Evolutionary conservation across 1,284 basidiomycete species (phyloP).

Genomic region (Microstroma glucosiphilum): DNA sequence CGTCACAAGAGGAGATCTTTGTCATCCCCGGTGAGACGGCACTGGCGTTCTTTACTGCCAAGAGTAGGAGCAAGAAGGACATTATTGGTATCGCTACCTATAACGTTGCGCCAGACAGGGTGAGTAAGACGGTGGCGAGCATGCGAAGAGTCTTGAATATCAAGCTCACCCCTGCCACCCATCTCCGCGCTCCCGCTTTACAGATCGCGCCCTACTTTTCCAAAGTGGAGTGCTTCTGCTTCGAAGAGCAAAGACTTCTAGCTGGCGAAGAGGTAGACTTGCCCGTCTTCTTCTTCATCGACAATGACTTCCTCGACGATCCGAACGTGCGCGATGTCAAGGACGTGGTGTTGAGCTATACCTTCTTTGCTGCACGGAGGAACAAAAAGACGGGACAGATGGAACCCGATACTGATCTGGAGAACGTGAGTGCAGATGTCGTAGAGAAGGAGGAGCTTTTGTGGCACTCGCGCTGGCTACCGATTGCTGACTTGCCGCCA

Average conservation of each 20-base stretch:
- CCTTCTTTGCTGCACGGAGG: constrained; percentile 73
- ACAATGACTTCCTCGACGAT: constrained; percentile 90
- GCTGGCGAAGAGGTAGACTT: constrained; percentile 97
- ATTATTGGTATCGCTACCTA: constrained; percentile 98
- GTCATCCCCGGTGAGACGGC: constrained; percentile 94
- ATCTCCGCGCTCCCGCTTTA: too few species aligned
- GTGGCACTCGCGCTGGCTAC: too few species aligned
- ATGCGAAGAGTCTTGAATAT: neutral
- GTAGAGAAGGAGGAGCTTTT: too few species aligned
- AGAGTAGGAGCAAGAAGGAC: constrained; percentile 75
- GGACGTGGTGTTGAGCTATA: constrained; percentile 90
- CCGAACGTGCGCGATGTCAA: constrained; percentile 76
- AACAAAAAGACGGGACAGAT: constrained; percentile 46
- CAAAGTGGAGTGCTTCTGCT: constrained; percentile 99
- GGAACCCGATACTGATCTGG: constrained; percentile 21
- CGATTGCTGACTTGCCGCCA: too few species aligned
- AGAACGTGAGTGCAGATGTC: neutral
- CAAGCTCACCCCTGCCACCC: neutral
- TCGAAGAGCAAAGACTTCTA: constrained; percentile 92
- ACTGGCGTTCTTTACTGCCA: constrained; percentile 91
- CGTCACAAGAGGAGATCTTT: constrained; percentile 80
- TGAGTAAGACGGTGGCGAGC: constrained; percentile 59
- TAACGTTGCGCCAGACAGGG: constrained; percentile 76
- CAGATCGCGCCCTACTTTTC: constrained; percentile 97
- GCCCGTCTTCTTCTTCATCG: constrained; percentile 97